These are phyloP conservation scores for Atkinsonella hypoxylon DNA, from an alignment of 2,329 filamentous ascomycete genomes.

Conservation along the genomic window DNA sequence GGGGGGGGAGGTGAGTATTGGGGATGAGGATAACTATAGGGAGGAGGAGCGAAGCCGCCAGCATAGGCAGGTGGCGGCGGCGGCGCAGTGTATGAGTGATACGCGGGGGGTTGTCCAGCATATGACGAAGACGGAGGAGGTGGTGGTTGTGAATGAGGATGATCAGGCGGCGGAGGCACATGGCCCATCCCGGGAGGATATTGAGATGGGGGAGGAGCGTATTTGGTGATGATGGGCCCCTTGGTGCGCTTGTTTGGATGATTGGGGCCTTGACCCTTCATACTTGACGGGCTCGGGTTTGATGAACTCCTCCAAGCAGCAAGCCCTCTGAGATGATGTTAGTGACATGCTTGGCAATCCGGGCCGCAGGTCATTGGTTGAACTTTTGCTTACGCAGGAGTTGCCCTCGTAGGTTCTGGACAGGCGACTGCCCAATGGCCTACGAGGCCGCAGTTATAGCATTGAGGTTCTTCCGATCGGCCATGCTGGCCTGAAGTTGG, in stretches of 20 bases:
- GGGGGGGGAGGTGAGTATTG: constrained; percentile 13
- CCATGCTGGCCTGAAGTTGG: constrained; percentile 16
- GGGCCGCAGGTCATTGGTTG: not conserved
- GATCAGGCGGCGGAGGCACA: constrained; percentile 16
- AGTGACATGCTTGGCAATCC: not conserved
- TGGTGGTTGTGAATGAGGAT: not conserved
- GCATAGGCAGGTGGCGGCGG: constrained; percentile 10
- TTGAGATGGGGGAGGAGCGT: constrained; percentile 15
- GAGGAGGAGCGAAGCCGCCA: constrained; percentile 12
- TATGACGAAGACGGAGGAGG: constrained; percentile 11
- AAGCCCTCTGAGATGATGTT: constrained; percentile 19
- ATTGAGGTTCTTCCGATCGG: constrained; percentile 27
- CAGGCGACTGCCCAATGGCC: constrained; percentile 43
- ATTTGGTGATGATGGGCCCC: constrained; percentile 24
- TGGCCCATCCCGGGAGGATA: constrained; percentile 9
- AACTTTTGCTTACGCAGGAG: constrained; percentile 34
- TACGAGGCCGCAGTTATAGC: constrained; percentile 40
- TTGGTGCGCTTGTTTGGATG: constrained; percentile 19
- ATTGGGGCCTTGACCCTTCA: constrained; percentile 17
- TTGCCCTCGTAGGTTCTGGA: constrained; percentile 34
- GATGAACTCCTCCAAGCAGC: constrained; percentile 24
- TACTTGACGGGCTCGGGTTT: constrained; percentile 13
- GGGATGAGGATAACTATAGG: constrained; percentile 14
- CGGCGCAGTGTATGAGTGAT: constrained; percentile 12
- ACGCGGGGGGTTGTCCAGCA: constrained; percentile 13